Conservation (phyloP, 2,329 filamentous ascomycete genomes). For the Kalmusia sp. region DNA sequence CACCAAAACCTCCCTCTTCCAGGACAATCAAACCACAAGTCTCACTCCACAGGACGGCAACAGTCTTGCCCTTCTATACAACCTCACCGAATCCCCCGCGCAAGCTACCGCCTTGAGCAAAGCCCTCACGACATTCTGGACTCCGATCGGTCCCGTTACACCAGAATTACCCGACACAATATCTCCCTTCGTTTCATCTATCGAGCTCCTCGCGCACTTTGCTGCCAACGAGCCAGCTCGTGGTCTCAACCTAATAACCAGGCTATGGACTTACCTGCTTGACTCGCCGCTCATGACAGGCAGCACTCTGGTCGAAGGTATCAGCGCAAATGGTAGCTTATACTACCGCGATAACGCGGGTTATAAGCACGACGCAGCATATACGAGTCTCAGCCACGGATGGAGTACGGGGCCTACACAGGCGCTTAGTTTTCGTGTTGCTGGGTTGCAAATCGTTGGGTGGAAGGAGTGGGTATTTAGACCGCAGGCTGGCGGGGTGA, state of each 20-base stretch:
- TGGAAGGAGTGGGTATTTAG: slow-evolving; percentile 37
- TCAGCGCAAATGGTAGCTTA: slow-evolving; percentile 46
- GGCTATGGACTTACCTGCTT: slow-evolving; percentile 40
- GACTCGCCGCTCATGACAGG: slow-evolving; percentile 44
- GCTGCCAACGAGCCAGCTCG: slow-evolving; percentile 21
- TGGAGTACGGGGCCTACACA: slow-evolving; percentile 40
- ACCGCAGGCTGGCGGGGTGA: slow-evolving; percentile 27
- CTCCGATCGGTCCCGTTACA: slow-evolving; percentile 35
- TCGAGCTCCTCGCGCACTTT: slow-evolving; percentile 46
- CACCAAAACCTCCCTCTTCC: slow-evolving; percentile 12
- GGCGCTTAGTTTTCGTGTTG: slow-evolving; percentile 18
- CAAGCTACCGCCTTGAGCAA: slow-evolving; percentile 23
- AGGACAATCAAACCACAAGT: slow-evolving; percentile 26
- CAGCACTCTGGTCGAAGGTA: slow-evolving; percentile 46
- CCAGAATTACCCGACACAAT: slow-evolving; percentile 47
- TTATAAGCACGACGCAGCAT: slow-evolving; percentile 42
- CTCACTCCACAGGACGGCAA: slow-evolving; percentile 35
- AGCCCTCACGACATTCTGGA: slow-evolving; percentile 31
- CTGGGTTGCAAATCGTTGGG: slow-evolving; percentile 20
- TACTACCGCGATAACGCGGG: slow-evolving; percentile 42
- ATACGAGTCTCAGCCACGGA: slow-evolving; percentile 45
- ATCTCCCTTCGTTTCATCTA: slow-evolving; percentile 44
- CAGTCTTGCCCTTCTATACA: slow-evolving; percentile 28
- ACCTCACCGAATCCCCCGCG: slow-evolving; percentile 18
- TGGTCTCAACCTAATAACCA: slow-evolving; percentile 38